Base-by-base conservation (phyloP, 495 filamentous ascomycete genomes). In the Penicillium canescens region DNA sequence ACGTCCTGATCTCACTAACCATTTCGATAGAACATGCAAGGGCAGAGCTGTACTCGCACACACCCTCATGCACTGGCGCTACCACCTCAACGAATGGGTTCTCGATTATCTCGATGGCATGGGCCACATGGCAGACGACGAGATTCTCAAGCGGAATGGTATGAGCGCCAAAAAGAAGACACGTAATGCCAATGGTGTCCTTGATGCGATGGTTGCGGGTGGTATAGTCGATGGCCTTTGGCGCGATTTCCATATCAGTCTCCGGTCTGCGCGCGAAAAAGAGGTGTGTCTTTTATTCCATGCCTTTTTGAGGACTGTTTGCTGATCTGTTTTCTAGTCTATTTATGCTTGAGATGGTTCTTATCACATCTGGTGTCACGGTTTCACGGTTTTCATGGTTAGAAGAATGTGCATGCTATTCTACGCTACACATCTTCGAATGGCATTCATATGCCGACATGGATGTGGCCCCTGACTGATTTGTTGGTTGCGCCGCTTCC, bases 21-120 rank as follows among this genome's bases (percentile, higher is more conserved):
- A 8, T n/a, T 34, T 46, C 16, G 41, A 16, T 41, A 79, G 79
- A 55, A 77, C 78, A 54, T 94, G 90, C 77, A 82, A 78, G 54
- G 67, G 61, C 42, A 91, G 90, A 62, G 87, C 90, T 6, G 71
- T 78, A 49, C 83, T 83, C 13, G 86, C 86, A 0, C 90, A 93
- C 59, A 78, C 75, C 0, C 74, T 93, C 2, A 76, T 78, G 1
- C 90, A 94, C 67, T 94, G 90, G 90, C 86, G 87, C 38, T 81
- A 80, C 59, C 81, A 83, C 28, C 82, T 93, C 38, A 86, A 89
- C 54, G 76, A 87, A 54, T 87, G 77, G 78, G 85, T 91, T 3
- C 74, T 87, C 12, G 74, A 82, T 13, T 81, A 81, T 46, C 79
- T 94, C 4, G 62, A 71, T 5, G 59, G 60, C 11, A 71, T 81